Percentiles rank a stretch among this genome's conserved stretches.
These are phyloP conservation scores for Mycosarcoma maydis DNA, from an alignment of 1,284 basidiomycete species.

Conservation along the genomic window DNA sequence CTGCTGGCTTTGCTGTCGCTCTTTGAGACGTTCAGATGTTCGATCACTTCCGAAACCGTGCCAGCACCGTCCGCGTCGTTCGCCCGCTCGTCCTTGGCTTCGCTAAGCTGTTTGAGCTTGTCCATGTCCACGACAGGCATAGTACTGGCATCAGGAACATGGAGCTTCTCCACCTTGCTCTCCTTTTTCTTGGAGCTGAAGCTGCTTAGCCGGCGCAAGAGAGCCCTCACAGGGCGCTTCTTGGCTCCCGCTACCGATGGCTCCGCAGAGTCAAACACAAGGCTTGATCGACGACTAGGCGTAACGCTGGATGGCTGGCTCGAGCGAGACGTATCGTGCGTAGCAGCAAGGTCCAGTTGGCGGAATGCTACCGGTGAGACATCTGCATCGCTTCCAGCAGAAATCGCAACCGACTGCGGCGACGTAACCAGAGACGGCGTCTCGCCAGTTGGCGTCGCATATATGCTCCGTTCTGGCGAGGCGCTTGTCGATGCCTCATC, in stretches of 20 bases:
- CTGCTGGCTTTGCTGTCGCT: neutral
- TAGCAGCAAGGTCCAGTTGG: slow-evolving; percentile 17
- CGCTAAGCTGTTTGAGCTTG: slow-evolving; percentile 26
- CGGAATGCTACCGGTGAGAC: slow-evolving; percentile 37
- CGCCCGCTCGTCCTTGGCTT: neutral
- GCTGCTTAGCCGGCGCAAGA: slow-evolving; percentile 48
- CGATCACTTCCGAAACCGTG: neutral
- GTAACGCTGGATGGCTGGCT: slow-evolving; percentile 12
- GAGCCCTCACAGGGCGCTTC: slow-evolving; percentile 20
- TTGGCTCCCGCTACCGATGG: slow-evolving; percentile 3
- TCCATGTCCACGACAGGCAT: slow-evolving; percentile 41
- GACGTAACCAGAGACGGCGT: slow-evolving; percentile 13
- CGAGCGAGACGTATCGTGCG: slow-evolving; percentile 1
- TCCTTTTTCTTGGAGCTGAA: slow-evolving; percentile 29
- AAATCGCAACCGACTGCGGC: slow-evolving; percentile 31
- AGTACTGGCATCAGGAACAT: slow-evolving; percentile 28
- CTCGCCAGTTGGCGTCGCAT: slow-evolving; percentile 24
- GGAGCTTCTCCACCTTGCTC: slow-evolving; percentile 26
- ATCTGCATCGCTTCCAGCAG: slow-evolving; percentile 30
- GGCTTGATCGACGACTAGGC: slow-evolving; percentile 25
- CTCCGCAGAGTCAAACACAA: slow-evolving; percentile 9
- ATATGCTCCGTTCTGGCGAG: slow-evolving; percentile 11
- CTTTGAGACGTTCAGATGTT: neutral
- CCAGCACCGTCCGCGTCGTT: neutral
- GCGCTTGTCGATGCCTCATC: slow-evolving; percentile 3